These are phyloP conservation scores for Calophaca sinica DNA, from an alignment of 306 rosid genomes.

Conservation along the genomic window DNA sequence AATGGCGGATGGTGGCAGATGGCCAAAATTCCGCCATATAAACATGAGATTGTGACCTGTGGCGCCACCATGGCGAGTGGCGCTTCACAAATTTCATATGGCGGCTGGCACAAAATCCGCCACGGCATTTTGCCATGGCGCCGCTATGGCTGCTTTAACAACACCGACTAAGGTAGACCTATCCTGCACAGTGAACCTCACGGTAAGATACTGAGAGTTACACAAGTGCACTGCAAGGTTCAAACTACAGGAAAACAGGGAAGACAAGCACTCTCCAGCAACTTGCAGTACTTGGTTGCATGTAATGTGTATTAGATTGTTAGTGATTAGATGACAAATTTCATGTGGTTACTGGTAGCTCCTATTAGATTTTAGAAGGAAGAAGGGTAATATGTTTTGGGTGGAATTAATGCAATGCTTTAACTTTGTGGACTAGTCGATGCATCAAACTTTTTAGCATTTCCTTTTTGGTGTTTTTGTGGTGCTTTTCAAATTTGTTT, in stretches of 20 bases:
- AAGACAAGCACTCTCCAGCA: no score
- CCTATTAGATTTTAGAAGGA: slow-evolving; percentile 11
- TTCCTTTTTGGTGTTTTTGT: background rate
- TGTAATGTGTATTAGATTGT: background rate
- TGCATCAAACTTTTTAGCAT: slow-evolving; percentile 5
- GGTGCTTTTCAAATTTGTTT: background rate
- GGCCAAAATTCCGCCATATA: no score
- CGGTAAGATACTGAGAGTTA: no score
- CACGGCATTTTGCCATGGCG: no score
- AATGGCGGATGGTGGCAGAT: no score
- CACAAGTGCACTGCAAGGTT: no score
- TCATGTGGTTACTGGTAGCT: slow-evolving; percentile 1
- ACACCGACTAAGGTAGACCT: background rate
- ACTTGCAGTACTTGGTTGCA: background rate
- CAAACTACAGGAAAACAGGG: background rate
- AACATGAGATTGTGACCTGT: no score
- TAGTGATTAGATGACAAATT: background rate
- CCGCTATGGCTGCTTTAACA: no score
- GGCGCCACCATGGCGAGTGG: no score
- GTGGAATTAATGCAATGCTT: background rate
- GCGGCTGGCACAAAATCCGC: no score
- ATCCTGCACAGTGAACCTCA: no score
- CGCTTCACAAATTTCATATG: no score
- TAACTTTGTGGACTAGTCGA: background rate
- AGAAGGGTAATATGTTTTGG: background rate